phyloP scores from a whole-genome alignment of 257 asterid genomes.

The Rhazya stricta region DNA sequence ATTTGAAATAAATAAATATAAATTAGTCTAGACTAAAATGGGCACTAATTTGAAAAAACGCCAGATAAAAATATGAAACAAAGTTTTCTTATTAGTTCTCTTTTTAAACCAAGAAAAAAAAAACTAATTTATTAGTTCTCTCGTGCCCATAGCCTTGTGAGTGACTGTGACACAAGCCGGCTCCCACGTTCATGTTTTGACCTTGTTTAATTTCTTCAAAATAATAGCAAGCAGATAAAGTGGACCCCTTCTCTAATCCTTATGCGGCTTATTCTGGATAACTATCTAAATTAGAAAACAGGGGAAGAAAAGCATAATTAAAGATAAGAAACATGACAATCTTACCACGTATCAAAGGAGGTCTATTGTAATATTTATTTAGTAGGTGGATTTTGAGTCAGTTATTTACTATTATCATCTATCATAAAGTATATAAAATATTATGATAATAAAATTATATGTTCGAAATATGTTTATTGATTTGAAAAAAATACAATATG shows the following conservation, averaged over 20 bases:
- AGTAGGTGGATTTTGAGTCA: background rate
- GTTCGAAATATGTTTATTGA: background rate
- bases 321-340: no score
- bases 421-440: no score
- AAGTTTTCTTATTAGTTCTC: no score
- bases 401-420: background rate
- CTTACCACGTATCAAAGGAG: background rate
- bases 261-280: background rate
- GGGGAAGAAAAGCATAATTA: background rate
- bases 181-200: background rate
- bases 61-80: no score
- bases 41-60: no score
- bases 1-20: no score
- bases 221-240: slow-evolving; percentile 8
- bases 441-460: no score
- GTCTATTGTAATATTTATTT: background rate
- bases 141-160: background rate
- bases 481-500: background rate
- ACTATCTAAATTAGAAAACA: background rate
- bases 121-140: no score
- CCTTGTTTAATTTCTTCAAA: background rate
- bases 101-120: no score
- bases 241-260: slow-evolving; percentile 7
- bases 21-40: no score
- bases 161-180: background rate